These are phyloP conservation scores for Aegle marmelos DNA, from an alignment of 345 rosid species.

Conservation along the genomic window DNA sequence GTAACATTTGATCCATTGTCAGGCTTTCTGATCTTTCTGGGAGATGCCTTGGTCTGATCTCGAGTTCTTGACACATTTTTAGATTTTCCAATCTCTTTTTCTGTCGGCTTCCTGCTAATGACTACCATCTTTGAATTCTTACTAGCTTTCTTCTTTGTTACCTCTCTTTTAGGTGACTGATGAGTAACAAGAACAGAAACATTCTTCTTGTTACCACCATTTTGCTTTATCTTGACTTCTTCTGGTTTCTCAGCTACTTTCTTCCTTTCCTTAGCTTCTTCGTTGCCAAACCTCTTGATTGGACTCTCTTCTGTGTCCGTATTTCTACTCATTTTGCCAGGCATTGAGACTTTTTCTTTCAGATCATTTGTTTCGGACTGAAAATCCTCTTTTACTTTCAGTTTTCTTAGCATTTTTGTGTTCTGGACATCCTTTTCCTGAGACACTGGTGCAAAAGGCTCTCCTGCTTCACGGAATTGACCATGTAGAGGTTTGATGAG, in stretches of 20 bases:
- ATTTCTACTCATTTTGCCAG: constrained; percentile 13
- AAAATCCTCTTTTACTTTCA: constrained; percentile 33
- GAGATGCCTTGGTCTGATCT: constrained; percentile 35
- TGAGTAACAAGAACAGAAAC: constrained; percentile 15
- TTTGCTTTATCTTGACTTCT: constrained; percentile 22
- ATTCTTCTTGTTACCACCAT: constrained; percentile 33
- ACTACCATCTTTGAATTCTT: constrained; percentile 30
- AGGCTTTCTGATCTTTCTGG: constrained; percentile 30
- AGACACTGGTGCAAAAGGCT: constrained; percentile 16
- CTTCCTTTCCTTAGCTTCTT: constrained; percentile 24
- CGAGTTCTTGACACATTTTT: constrained; percentile 34
- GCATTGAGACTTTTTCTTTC: constrained; percentile 25
- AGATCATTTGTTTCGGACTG: constrained; percentile 27
- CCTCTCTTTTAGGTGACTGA: constrained; percentile 29
- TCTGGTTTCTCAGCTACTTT: not conserved
- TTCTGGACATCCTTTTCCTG: constrained; percentile 18
- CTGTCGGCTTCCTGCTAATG: constrained; percentile 28
- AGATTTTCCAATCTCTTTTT: constrained; percentile 33
- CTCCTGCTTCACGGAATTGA: constrained; percentile 24
- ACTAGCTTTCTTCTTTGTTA: constrained; percentile 25
- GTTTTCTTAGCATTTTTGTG: constrained; percentile 25
- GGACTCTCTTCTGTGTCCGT: constrained; percentile 22
- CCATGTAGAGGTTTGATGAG: constrained; percentile 53
- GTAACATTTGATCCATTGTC: constrained; percentile 26
- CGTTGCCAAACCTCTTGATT: constrained; percentile 30